These are phyloP conservation scores for Aspergillus sp. DNA, from an alignment of 2,329 filamentous ascomycete genomes.

Conservation along the genomic window DNA sequence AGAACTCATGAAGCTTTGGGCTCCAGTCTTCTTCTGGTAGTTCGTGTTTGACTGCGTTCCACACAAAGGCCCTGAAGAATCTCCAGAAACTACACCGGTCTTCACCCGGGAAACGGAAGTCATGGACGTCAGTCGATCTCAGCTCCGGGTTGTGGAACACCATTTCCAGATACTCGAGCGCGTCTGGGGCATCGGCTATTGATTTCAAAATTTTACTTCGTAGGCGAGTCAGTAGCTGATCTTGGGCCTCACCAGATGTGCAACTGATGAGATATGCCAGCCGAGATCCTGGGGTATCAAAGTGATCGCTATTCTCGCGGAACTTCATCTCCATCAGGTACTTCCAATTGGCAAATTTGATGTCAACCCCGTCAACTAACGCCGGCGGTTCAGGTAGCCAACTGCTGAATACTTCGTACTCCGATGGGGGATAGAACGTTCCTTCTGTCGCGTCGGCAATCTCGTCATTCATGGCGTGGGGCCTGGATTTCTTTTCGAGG, in stretches of 20 bases:
- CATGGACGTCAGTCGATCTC: background rate
- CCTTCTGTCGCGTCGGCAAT: background rate
- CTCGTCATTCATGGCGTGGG: no score
- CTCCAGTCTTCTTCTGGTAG: background rate
- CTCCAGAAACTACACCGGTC: background rate
- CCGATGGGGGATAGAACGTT: background rate
- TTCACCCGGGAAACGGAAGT: background rate
- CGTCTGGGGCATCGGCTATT: background rate
- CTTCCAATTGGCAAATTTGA: background rate
- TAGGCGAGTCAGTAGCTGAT: background rate
- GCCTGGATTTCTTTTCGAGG: background rate
- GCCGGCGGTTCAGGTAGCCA: background rate
- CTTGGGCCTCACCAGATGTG: conserved; percentile 1
- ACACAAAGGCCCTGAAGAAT: background rate
- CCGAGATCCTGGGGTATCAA: background rate
- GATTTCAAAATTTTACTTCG: background rate
- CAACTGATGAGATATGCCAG: background rate
- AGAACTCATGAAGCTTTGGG: background rate
- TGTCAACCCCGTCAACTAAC: background rate
- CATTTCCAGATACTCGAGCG: background rate
- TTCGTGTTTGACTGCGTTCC: conserved; percentile 1
- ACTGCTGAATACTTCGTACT: background rate
- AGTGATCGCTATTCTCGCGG: background rate
- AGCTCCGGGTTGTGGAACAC: background rate
- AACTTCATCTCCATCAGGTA: background rate